A percentile compares a stretch with the other conserved stretches of the same genome.
Evolutionary conservation across 371 early-diverging fungal species (phyloP).

Genomic region (Rhizopus sp.): DNA sequence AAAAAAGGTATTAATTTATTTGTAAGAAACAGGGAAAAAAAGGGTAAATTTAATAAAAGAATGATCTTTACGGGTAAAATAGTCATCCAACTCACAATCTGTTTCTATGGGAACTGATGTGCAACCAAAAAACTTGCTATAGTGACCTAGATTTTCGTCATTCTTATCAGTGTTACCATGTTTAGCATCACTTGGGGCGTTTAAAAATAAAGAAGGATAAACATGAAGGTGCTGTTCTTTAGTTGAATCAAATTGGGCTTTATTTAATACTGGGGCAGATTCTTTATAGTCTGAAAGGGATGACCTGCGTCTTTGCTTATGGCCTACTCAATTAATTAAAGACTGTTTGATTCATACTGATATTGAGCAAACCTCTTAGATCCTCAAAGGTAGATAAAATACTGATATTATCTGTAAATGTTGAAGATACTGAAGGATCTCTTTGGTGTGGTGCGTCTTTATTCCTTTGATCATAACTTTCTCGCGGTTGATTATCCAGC

Average conservation of each 20-base stretch:
- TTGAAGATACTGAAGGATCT: slow-evolving; percentile 13
- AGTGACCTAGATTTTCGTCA: background rate
- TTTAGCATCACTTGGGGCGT: slow-evolving; percentile 1
- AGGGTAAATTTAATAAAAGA: background rate
- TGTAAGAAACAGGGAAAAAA: background rate
- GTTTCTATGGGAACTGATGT: slow-evolving; percentile 12
- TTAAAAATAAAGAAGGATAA: slow-evolving; percentile 30
- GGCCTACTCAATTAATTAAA: background rate
- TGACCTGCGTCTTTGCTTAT: slow-evolving; percentile 13
- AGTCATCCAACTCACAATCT: slow-evolving; percentile 8
- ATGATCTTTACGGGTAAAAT: slow-evolving; percentile 10
- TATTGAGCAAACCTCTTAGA: background rate
- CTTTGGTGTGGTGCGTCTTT: background rate
- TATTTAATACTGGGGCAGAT: slow-evolving; percentile 15
- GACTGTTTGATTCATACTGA: background rate
- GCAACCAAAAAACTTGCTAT: slow-evolving; percentile 4
- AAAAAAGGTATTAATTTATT: background rate
- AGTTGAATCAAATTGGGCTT: slow-evolving; percentile 8
- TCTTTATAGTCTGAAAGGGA: slow-evolving; percentile 19
- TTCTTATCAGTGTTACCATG: background rate
- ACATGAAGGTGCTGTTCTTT: slow-evolving; percentile 12
- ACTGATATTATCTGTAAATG: slow-evolving; percentile 13
- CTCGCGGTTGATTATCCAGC: slow-evolving; percentile 5
- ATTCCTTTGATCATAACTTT: slow-evolving; percentile 1
- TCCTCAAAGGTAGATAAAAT: slow-evolving; percentile 7